Percentiles rank a stretch among this genome's conserved stretches.
Evolutionary conservation across 106 monocot genomes (phyloP).

Genomic region (Dendrobium chrysotoxum): DNA sequence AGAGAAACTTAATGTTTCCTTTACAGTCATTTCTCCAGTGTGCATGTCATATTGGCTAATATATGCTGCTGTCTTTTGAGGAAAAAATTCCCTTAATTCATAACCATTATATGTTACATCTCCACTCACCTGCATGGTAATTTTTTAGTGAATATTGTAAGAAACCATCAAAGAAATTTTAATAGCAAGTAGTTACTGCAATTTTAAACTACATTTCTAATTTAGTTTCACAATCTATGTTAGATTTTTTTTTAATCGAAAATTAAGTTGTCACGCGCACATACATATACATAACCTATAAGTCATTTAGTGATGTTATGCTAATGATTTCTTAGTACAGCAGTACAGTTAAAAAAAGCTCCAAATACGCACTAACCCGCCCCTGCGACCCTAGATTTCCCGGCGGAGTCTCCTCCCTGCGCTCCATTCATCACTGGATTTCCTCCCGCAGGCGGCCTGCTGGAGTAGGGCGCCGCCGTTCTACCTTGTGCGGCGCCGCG

Average conservation of each 20-base stretch:
- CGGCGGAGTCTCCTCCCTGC: too few relatives aligned
- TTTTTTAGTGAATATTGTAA: background rate
- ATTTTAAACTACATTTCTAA: background rate
- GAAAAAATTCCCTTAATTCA: slow-evolving; percentile 60
- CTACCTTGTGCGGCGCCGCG: too few relatives aligned
- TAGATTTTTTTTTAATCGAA: too few relatives aligned
- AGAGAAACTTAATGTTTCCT: slow-evolving; percentile 7
- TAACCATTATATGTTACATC: slow-evolving; percentile 69
- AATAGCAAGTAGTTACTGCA: background rate
- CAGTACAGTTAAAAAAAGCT: too few relatives aligned
- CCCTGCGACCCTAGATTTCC: too few relatives aligned
- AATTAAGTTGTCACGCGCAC: too few relatives aligned
- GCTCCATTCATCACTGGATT: too few relatives aligned
- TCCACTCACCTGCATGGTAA: slow-evolving; percentile 29
- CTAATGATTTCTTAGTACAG: too few relatives aligned
- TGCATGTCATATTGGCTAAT: slow-evolving; percentile 8
- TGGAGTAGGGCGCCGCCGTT: too few relatives aligned
- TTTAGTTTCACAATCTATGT: background rate
- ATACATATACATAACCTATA: background rate
- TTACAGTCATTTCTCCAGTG: slow-evolving; percentile 5
- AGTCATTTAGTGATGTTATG: too few relatives aligned
- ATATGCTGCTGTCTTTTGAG: slow-evolving; percentile 65
- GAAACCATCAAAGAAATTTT: background rate
- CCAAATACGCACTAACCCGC: too few relatives aligned
- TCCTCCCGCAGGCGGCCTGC: too few relatives aligned